Evolutionary conservation across 75 land plant species (phyloP).

Genomic region (Selaginella tamariscina): DNA sequence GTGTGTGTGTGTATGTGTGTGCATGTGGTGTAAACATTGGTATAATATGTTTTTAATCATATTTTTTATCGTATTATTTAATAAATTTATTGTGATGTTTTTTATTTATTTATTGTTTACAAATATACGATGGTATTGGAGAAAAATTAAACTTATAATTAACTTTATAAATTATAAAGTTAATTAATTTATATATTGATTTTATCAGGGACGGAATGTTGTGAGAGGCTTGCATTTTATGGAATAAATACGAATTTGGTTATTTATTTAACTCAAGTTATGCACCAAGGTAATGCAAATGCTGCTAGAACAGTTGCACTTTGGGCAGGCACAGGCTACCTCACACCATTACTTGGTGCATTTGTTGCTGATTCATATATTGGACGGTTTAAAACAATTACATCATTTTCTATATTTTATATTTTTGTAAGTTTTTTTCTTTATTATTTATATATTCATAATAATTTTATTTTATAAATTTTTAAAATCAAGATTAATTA

Average conservation of each 20-base stretch:
- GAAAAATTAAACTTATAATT: too few species aligned
- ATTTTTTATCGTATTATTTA: too few species aligned
- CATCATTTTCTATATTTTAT: neutral
- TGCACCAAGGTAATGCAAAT: constrained; percentile 5
- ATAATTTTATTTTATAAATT: neutral
- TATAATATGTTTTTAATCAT: too few species aligned
- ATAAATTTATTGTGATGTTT: too few species aligned
- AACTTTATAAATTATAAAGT: too few species aligned
- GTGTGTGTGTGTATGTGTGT: too few species aligned
- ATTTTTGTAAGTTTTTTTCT: neutral
- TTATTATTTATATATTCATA: neutral
- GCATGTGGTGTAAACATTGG: too few species aligned
- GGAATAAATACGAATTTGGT: constrained; percentile 10
- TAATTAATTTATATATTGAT: neutral
- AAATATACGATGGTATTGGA: too few species aligned
- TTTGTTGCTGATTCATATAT: constrained; percentile 7
- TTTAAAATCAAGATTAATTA: too few species aligned
- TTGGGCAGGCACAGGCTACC: constrained; percentile 7
- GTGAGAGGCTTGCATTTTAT: constrained; percentile 11
- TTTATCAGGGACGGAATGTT: constrained; percentile 6
- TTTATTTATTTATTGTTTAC: too few species aligned
- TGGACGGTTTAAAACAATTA: neutral
- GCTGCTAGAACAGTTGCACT: constrained; percentile 5
- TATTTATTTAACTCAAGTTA: neutral
- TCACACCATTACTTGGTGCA: neutral